Percentiles rank a stretch among this genome's conserved stretches.
These are phyloP conservation scores for Ophiosphaerella herpotricha DNA, from an alignment of 2,329 filamentous ascomycete species.

Conservation along the genomic window DNA sequence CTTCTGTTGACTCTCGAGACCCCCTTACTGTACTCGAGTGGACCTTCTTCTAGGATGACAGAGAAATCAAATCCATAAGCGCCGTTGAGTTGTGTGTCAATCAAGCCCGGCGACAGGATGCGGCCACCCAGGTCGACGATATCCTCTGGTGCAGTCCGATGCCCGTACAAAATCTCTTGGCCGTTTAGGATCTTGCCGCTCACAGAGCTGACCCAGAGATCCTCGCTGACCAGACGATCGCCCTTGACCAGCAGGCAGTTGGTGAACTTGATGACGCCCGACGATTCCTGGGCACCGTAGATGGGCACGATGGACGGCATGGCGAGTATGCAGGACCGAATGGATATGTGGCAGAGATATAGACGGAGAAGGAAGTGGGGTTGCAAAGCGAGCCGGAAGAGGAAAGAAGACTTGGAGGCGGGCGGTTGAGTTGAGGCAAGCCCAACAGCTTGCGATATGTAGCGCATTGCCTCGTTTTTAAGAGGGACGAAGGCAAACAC, in stretches of 20 bases:
- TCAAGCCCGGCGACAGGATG: slow-evolving; percentile 83
- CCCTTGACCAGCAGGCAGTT: slow-evolving; percentile 80
- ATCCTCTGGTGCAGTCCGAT: slow-evolving; percentile 70
- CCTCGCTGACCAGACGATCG: slow-evolving; percentile 70
- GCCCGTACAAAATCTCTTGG: slow-evolving; percentile 68
- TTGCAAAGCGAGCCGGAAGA: slow-evolving; percentile 15
- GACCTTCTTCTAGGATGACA: slow-evolving; percentile 65
- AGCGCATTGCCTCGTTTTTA: slow-evolving; percentile 27
- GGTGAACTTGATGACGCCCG: slow-evolving; percentile 79
- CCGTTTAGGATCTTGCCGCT: slow-evolving; percentile 82
- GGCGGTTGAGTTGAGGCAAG: slow-evolving; percentile 38
- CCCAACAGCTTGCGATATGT: slow-evolving; percentile 26
- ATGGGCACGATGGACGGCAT: slow-evolving; percentile 49
- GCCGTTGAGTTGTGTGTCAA: slow-evolving; percentile 91
- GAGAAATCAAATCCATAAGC: slow-evolving; percentile 94
- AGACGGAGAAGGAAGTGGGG: slow-evolving; percentile 10
- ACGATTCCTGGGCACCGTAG: slow-evolving; percentile 25
- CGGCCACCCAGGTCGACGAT: slow-evolving; percentile 80
- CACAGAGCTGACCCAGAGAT: slow-evolving; percentile 85
- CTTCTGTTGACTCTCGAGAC: slow-evolving; percentile 71
- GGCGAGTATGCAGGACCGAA: background rate
- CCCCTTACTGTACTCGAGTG: slow-evolving; percentile 70
- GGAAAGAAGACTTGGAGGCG: slow-evolving; percentile 21
- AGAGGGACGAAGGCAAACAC: slow-evolving; percentile 11
- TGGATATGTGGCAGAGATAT: slow-evolving; percentile 1